A percentile compares a stretch with the other conserved stretches of the same genome.
These are phyloP conservation scores for Setaria italica DNA, from an alignment of 202 grass and related monocot species.

Conservation along the genomic window DNA sequence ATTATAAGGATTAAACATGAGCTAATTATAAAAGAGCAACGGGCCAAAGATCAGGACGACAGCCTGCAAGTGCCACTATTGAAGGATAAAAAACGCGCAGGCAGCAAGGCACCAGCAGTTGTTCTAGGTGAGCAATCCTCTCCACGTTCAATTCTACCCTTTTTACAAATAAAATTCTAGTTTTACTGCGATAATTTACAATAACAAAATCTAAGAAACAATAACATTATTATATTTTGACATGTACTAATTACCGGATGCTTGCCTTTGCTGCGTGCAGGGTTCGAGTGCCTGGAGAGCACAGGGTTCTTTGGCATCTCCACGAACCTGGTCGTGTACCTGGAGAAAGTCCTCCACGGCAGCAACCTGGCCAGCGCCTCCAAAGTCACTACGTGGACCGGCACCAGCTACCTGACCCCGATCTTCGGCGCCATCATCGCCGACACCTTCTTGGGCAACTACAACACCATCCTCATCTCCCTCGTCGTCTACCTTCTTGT, in stretches of 20 bases:
- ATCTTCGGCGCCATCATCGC: conserved; percentile 75
- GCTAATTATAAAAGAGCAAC: too few relatives aligned
- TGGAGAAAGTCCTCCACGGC: conserved; percentile 67
- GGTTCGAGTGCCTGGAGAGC: conserved; percentile 83
- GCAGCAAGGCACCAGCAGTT: too few relatives aligned
- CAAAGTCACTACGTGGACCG: conserved; percentile 62
- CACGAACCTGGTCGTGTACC: conserved; percentile 76
- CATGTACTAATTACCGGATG: not conserved
- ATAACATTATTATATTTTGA: too few relatives aligned
- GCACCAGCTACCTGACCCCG: conserved; percentile 73
- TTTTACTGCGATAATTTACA: too few relatives aligned
- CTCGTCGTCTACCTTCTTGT: too few relatives aligned
- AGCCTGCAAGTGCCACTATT: too few relatives aligned
- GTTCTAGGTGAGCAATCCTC: too few relatives aligned
- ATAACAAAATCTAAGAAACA: not conserved
- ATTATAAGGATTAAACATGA: too few relatives aligned
- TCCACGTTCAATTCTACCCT: too few relatives aligned
- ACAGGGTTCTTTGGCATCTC: conserved; percentile 76
- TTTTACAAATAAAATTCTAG: not conserved
- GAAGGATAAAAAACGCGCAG: too few relatives aligned
- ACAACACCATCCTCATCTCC: conserved; percentile 53
- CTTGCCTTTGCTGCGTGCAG: conserved; percentile 45
- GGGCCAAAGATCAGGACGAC: too few relatives aligned
- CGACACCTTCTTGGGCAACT: conserved; percentile 75
- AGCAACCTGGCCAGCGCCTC: conserved; percentile 74